Evolutionary conservation across 345 rosid species (phyloP), one percentile per base, ranked within the genome.

Genomic region (Lepidium didymum): DNA sequence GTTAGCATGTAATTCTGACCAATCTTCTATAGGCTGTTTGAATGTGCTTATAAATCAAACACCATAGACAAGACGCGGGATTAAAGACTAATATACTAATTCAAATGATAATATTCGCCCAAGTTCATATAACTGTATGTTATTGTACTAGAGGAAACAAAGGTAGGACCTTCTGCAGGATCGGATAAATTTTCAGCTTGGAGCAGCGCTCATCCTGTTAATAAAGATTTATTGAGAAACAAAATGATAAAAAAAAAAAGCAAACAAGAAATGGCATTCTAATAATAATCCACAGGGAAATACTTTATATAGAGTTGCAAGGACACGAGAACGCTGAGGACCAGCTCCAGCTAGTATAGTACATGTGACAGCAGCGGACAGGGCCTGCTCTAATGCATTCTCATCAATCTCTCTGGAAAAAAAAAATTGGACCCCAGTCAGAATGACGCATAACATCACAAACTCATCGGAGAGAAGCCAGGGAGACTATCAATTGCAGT

Each of bases 331-430:
- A 15, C 95, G 87, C 69, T 85, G 98, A 79, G 98, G 98, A 77
- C 97, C 97, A 0, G 97, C 98, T 73, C 89, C 98, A 75, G 96
- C 98, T 82, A 91, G 80, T 75, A 91, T 91, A 68, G 97, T 94
- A 70, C 96, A 84, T 41, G 99, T 91, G 71, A 94, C 96, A 74
- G 97, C 98, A 82, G 97, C 97, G 14, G 97, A 78, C 37, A 93
- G 75, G 52, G 98, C 97, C 57, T 88, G 94, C 78, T 93, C 98
- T 74, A 90, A 62, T 40, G 95, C 97, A 77, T 88, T 96, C 78
- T 93, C 99, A 35, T 93, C 91, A 49, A 91, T 91, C 56, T 86
- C 92, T 69, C 99, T 93, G 81, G 7, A 46, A 64, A 8, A 42
- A 33, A 58, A 45, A 53, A 19, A 50, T 52, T 37, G 67, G 13